Evolutionary conservation across 768 basidiomycete species (phyloP), one percentile per base, ranked within the genome.

Genomic region (Boletus barrowsii): DNA sequence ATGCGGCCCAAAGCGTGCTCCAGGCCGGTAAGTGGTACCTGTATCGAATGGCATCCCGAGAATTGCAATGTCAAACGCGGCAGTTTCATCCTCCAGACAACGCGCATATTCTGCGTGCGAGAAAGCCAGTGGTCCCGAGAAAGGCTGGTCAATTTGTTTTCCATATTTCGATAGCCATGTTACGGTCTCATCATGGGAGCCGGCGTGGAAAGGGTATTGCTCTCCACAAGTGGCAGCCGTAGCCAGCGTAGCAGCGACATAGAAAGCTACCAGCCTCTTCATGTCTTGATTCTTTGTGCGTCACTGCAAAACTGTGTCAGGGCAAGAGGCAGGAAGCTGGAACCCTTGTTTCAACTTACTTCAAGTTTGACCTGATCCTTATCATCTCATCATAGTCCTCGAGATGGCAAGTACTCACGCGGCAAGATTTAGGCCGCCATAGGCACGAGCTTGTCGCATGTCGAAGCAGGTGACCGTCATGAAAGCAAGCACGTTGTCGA

Each of bases 1-100:
- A 65, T 82, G 83, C 1, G 92, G 92, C 9, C 93, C 93, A 72
- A 95, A 95, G 10, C 93, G 82, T 13, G 92, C 92, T 5, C 91
- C 92, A 17, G 70, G 75, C 6, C 80, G 71, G 54, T 75, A 81
- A 1, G 68, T 66, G 11, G 84, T 82, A 2, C 74, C 78, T 1
- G 88, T 91, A 61, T 91, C 87, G 61, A 90, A 90, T 0, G 88
- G 88, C 75, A 89, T 82, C 9, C 89, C 92, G 6, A 95, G 71
- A 36, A 95, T 67, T 2, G 88, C 91, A 49, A 95, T 83, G 68
- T 94, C 64, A 29, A 64, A 65, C 10, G 22, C 26, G 17, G 44
- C 42, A 20, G 62, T 54, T 56, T 62, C 62, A 17, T 64, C 56
- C 42, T 66, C 65, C 10, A 65, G 53, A 26, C 62, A 67, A 36